phyloP scores from a whole-genome alignment of 306 rosid genomes.

The Fragaria iinumae region DNA sequence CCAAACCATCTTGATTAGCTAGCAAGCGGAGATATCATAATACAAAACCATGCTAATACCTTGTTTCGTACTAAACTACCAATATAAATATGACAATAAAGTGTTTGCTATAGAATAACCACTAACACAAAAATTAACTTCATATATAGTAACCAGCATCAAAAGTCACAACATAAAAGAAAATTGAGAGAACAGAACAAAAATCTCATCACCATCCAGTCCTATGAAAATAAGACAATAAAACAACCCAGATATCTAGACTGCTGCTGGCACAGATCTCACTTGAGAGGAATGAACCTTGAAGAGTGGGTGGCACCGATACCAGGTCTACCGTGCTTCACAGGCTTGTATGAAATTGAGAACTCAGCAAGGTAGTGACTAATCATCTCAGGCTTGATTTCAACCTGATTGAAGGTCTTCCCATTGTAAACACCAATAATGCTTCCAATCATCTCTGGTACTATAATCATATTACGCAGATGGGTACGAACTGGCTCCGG shows the following conservation, averaged over 20 bases:
- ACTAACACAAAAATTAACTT: neutral
- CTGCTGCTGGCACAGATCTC: slow-evolving; percentile 28
- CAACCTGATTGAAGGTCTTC: slow-evolving; percentile 91
- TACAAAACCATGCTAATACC: no score
- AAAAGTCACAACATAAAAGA: slow-evolving; percentile 1
- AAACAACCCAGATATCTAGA: slow-evolving; percentile 12
- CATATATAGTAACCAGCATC: neutral
- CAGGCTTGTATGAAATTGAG: slow-evolving; percentile 94
- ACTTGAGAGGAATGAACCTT: slow-evolving; percentile 96
- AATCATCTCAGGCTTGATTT: slow-evolving; percentile 89
- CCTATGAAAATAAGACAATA: slow-evolving; percentile 18
- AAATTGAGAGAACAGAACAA: slow-evolving; percentile 23
- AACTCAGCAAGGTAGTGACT: slow-evolving; percentile 90
- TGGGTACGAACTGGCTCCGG: slow-evolving; percentile 94
- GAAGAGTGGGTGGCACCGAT: slow-evolving; percentile 99
- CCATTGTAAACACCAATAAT: slow-evolving; percentile 91
- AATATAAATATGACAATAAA: no score
- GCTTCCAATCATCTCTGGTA: slow-evolving; percentile 93
- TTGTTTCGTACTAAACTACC: no score
- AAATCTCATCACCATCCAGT: slow-evolving; percentile 31
- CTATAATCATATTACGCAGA: slow-evolving; percentile 88
- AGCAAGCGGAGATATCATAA: no score
- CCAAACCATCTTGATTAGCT: no score
- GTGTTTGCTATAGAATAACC: no score
- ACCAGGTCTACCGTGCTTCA: slow-evolving; percentile 97